Base-by-base conservation (phyloP, 352 stramenopile genomes). In the Hyaloperonospora arabidopsidis region DNA sequence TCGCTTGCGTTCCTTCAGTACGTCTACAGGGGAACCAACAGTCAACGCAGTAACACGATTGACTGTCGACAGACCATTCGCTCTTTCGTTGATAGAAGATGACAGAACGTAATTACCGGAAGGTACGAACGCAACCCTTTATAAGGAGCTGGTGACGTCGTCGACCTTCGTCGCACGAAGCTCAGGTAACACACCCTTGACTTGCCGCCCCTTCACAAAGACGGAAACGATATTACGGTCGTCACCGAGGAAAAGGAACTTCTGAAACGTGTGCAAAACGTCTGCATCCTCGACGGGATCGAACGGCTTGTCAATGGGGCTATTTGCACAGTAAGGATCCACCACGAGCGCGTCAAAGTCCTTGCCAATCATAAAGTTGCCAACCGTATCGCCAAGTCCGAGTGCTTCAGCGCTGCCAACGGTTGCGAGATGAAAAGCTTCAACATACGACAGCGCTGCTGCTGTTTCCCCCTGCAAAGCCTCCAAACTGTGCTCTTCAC, bases 401-500 rank as follows among this genome's bases (percentile, higher is more conserved):
- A 67, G 19, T 39, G 49, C 53, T 60, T 67, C 45, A 38, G 49
- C 92, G 36, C 89, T 84, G 5, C 91, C 92, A 10, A 93, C 53
- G 2, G 91, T 97, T 7, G 91, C 91, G 19, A 97, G 64, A 52
- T 95, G 80, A 57, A 97, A 97, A 4, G 82, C 89, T 62, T 97
- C 85, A 10, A 71, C 79, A 45, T 78, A 91, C 8, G 73, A 76
- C 22, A 93, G 72, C 2, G 66, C 52, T 6, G 77, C 60, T 43
- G 72, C 25, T 15, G 52, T 11, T 18, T 41, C 12, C 5, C 5
- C 35, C 35, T 41, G 35, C 25, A 29, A 45, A 4, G 7, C 8
- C 14, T 45, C 45, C 17, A 61, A 52, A 28, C 52, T 47, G 18
- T 76, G 58, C 35, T 61, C 59, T 10, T 82, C 72, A 15, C 55